These are phyloP conservation scores for Microcyclospora pomicola DNA, from an alignment of 2,329 filamentous ascomycete genomes.

Conservation along the genomic window DNA sequence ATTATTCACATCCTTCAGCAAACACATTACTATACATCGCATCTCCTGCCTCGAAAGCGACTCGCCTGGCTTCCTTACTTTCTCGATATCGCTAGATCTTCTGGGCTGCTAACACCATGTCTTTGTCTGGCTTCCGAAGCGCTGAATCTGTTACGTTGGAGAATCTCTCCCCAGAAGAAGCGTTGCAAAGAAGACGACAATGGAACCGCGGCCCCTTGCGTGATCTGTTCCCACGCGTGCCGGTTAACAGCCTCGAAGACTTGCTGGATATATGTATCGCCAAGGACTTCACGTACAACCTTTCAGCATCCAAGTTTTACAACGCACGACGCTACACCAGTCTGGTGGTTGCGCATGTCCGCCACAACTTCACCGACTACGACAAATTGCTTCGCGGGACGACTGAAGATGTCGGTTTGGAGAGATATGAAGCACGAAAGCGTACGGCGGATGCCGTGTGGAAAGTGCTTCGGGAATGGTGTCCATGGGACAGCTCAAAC, in stretches of 20 bases:
- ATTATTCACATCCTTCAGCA: too few relatives aligned
- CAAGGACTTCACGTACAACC: constrained; percentile 18
- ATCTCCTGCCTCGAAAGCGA: too few relatives aligned
- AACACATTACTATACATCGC: too few relatives aligned
- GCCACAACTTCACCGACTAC: constrained; percentile 48
- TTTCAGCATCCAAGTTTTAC: constrained; percentile 14
- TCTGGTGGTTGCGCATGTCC: constrained; percentile 46
- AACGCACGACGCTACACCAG: constrained; percentile 16
- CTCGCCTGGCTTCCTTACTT: too few relatives aligned
- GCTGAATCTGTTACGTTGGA: too few relatives aligned
- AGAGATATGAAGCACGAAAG: constrained; percentile 18
- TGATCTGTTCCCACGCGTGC: constrained; percentile 20
- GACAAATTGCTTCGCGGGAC: constrained; percentile 35
- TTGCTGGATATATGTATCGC: constrained; percentile 18
- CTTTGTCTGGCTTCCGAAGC: too few relatives aligned
- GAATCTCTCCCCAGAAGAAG: background rate
- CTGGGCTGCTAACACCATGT: too few relatives aligned
- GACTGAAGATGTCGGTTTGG: constrained; percentile 13
- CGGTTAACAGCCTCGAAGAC: constrained; percentile 9
- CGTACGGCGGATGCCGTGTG: constrained; percentile 12
- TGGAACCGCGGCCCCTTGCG: constrained; percentile 18
- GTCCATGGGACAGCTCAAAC: constrained; percentile 20
- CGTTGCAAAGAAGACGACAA: constrained; percentile 7
- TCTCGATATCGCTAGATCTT: too few relatives aligned
- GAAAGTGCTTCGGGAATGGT: constrained; percentile 20